Evolutionary conservation across 192 early-diverging fungal species (phyloP).

Genomic region (Gigaspora rosea): DNA sequence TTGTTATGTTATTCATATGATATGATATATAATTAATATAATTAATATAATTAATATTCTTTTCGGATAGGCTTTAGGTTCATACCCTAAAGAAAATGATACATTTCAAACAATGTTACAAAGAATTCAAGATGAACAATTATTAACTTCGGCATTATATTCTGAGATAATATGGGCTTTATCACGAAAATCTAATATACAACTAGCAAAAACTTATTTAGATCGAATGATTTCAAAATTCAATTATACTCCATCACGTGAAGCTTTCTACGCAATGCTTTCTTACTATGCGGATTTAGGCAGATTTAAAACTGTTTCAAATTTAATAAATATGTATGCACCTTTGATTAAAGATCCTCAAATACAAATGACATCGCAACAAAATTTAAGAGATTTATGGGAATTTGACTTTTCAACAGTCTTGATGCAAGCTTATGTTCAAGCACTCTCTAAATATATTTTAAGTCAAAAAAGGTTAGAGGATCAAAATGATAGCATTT

Average conservation of each 20-base stretch:
- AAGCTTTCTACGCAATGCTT: neutral
- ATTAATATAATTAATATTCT: neutral
- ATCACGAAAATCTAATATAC: constrained; percentile 9
- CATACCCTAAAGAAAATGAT: neutral
- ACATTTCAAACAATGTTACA: neutral
- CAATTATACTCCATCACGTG: constrained; percentile 8
- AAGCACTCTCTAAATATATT: neutral
- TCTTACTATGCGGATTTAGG: constrained; percentile 12
- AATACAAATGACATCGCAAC: neutral
- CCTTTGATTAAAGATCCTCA: neutral
- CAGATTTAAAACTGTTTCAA: neutral
- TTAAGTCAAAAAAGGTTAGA: neutral
- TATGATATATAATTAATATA: neutral
- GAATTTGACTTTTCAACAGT: constrained; percentile 3
- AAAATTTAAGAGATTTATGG: neutral
- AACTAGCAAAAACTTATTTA: neutral
- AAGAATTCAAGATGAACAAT: neutral
- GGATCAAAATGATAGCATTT: too few species aligned
- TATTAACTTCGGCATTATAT: neutral
- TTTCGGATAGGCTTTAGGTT: neutral
- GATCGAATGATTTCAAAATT: neutral
- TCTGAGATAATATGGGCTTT: constrained; percentile 17
- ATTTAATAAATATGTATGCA: constrained; percentile 3
- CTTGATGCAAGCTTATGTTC: constrained; percentile 7
- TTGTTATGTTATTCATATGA: neutral